phyloP scores from a whole-genome alignment of 305 asterid species.

The Fraxinus velutina region DNA sequence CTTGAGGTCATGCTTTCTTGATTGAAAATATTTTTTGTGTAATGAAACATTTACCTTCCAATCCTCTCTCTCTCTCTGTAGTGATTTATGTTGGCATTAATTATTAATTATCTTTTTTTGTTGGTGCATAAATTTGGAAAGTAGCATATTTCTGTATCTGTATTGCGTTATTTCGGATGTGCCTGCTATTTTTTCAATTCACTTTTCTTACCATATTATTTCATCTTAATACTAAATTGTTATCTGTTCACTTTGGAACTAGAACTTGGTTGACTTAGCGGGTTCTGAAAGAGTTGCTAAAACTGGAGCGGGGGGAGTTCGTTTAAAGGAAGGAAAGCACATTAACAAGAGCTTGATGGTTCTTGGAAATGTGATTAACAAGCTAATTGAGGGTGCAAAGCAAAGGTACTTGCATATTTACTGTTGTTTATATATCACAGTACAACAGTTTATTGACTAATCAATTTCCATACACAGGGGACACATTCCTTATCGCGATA shows the following conservation, averaged over 20 bases:
- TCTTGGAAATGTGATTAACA: slow-evolving; percentile 96
- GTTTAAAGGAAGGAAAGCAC: slow-evolving; percentile 95
- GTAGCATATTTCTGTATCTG: not conserved
- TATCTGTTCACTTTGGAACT: slow-evolving; percentile 25
- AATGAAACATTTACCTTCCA: not conserved
- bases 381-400: slow-evolving; percentile 88
- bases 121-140: not conserved
- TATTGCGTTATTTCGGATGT: not conserved
- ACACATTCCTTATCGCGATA: slow-evolving; percentile 97
- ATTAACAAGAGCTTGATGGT: slow-evolving; percentile 95
- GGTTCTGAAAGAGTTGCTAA: slow-evolving; percentile 96
- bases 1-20: not conserved
- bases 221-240: not conserved
- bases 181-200: not conserved
- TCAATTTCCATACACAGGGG: slow-evolving; percentile 47
- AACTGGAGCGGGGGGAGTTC: slow-evolving; percentile 97
- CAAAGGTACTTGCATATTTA: slow-evolving; percentile 57
- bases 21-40: not conserved
- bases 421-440: not conserved
- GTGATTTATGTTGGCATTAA: not conserved
- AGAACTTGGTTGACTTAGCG: slow-evolving; percentile 95
- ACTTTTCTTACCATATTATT: slow-evolving; percentile 11
- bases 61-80: not conserved
- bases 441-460: slow-evolving; percentile 19
- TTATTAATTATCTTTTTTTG: not conserved